phyloP scores from a whole-genome alignment of 2,329 filamentous ascomycete genomes.

The Fusarium solani-melongenae region DNA sequence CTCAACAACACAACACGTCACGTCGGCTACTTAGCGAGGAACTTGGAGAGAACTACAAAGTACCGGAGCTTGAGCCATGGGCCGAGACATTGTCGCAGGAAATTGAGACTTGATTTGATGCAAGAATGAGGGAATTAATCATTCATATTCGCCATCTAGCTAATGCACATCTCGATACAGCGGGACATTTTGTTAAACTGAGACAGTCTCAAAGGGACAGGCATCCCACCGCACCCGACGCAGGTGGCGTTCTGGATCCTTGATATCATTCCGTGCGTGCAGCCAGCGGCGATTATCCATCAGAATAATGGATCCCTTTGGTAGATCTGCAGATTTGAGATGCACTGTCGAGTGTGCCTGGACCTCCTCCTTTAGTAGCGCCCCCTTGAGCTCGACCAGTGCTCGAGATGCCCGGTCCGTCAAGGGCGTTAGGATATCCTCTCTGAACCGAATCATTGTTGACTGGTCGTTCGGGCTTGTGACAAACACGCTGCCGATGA shows the following conservation, averaged over 20 bases:
- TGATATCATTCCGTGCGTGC: conserved; percentile 47
- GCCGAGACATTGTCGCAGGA: neutral
- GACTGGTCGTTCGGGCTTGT: neutral
- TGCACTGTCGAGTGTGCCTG: conserved; percentile 34
- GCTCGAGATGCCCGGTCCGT: conserved; percentile 36
- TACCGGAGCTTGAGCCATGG: neutral
- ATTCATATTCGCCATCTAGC: neutral
- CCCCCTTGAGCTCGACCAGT: conserved; percentile 39
- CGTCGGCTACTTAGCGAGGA: neutral
- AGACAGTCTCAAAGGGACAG: conserved; percentile 34
- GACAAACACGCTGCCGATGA: conserved; percentile 40
- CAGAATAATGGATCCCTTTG: conserved; percentile 44
- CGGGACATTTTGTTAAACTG: neutral
- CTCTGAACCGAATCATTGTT: conserved; percentile 45
- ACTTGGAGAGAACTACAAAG: neutral
- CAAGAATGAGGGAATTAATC: conserved; percentile 3
- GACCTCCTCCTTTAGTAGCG: conserved; percentile 23
- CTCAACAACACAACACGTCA: neutral
- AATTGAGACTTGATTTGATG: neutral
- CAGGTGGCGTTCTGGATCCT: conserved; percentile 48
- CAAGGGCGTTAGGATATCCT: conserved; percentile 46
- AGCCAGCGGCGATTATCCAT: conserved; percentile 51
- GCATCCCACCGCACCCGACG: conserved; percentile 51
- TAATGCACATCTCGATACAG: neutral
- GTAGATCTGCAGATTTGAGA: conserved; percentile 42